A percentile compares a stretch with the other conserved stretches of the same genome.
phyloP scores from a whole-genome alignment of 2,329 filamentous ascomycete species.

The Clarireedia monteithiana region DNA sequence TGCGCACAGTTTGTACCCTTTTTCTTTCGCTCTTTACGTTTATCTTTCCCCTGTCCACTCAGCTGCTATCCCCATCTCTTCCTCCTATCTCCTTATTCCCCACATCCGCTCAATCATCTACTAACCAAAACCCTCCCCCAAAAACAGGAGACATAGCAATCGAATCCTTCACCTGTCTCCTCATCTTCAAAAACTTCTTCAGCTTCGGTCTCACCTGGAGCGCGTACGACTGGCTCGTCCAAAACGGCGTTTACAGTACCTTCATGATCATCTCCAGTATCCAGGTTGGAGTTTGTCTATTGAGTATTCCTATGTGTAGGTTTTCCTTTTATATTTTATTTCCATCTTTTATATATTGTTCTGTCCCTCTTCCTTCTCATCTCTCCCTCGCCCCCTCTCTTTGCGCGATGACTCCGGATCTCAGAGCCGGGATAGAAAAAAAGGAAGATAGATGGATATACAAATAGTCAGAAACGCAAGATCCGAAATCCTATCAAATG shows the following conservation, averaged over 20 bases:
- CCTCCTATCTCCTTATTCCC: slow-evolving; percentile 6
- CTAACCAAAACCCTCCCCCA: neutral
- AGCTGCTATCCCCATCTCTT: neutral
- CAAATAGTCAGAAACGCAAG: neutral
- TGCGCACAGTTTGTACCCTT: slow-evolving; percentile 63
- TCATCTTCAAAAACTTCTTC: slow-evolving; percentile 95
- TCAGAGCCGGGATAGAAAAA: too few relatives aligned
- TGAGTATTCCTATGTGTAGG: slow-evolving; percentile 75
- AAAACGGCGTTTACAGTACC: slow-evolving; percentile 48
- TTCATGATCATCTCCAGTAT: slow-evolving; percentile 70
- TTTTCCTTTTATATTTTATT: slow-evolving; percentile 19
- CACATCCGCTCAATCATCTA: neutral
- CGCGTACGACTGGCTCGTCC: slow-evolving; percentile 75
- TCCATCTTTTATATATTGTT: neutral
- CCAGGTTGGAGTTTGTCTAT: slow-evolving; percentile 67
- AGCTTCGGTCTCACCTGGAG: slow-evolving; percentile 77
- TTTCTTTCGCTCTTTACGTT: neutral
- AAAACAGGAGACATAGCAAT: slow-evolving; percentile 66
- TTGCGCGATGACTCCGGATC: neutral
- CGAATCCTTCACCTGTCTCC: slow-evolving; percentile 81
- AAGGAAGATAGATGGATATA: too few relatives aligned
- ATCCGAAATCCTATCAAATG: neutral
- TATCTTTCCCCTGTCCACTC: too few relatives aligned
- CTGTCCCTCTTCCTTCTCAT: neutral
- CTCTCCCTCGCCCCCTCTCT: neutral